Evolutionary conservation across 352 stramenopile genomes (phyloP), one percentile per base, ranked within the genome.

Genomic region (Phytophthora cactorum): DNA sequence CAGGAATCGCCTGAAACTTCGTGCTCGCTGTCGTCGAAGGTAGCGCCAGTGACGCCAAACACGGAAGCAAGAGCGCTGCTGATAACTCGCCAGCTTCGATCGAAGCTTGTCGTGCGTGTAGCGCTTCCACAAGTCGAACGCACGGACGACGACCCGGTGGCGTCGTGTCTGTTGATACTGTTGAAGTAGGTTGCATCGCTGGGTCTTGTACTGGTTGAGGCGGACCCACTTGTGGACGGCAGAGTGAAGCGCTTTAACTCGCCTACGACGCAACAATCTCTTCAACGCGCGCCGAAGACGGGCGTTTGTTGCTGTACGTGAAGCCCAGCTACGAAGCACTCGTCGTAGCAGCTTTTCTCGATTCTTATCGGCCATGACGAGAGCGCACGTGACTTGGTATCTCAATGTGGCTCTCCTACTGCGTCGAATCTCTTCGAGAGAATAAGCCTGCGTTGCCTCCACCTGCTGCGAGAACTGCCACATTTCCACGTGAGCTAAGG

Each of bases 331-430:
- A 6, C 15, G 51, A 31, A 80, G 62, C 8, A 71, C 25, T 7
- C 1, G 15, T 11, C 75, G 68, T 22, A 66, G 44, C 2, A 55
- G 11, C 2, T 34, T 53, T 28, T 66, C 62, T 4, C 55, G 60
- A 15, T 59, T 75, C 25, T 52, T 59, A 31, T 81, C 69, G 25
- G 65, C 60, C 58, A 80, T 63, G 17, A 53, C 15, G 11, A 83
- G 53, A 32, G 72, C 66, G 10, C 72, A 81, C n/a, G 64, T 69
- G 28, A 80, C 39, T 55, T 78, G 72, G 49, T 77, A 83, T 46
- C 66, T 71, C 52, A 70, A 52, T 0, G 32, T 22, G 11, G 63
- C 27, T n/a, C 70, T 76, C 11, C 46, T 66, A 15, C 67, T 63
- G 5, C 72, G 72, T 12, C 38, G 41, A 14, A 68, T 51, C 14